phyloP scores from a whole-genome alignment of 306 rosid genomes.

The Corylus avellana region DNA sequence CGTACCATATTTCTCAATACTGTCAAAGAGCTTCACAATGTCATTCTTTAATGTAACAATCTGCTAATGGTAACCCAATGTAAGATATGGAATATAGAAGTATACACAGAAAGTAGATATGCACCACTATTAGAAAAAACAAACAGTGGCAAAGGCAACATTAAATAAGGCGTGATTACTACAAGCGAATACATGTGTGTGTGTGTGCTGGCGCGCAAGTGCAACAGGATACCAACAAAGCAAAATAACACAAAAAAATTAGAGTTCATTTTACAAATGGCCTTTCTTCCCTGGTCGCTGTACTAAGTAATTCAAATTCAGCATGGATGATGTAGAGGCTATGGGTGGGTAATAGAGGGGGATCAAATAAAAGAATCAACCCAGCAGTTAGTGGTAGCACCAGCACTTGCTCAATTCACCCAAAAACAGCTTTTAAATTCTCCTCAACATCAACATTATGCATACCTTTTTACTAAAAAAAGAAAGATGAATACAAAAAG shows the following conservation, averaged over 20 bases:
- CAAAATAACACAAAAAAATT: not conserved
- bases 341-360: not conserved
- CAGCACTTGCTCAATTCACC: not conserved
- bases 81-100: conserved; percentile 29
- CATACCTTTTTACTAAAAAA: not conserved
- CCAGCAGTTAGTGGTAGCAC: not conserved
- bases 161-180: not conserved
- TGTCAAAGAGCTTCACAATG: conserved; percentile 89
- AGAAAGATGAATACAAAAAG: not conserved
- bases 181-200: not conserved
- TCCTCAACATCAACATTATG: not conserved
- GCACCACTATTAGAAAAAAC: conserved; percentile 17
- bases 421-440: not conserved
- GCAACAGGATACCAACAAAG: not conserved
- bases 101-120: not conserved
- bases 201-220: not conserved
- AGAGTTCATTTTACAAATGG: not conserved
- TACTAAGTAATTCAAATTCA: not conserved
- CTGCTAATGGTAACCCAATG: conserved; percentile 48
- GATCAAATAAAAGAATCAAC: not conserved
- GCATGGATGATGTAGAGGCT: not conserved
- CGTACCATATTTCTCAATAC: conserved; percentile 95
- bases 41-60: conserved; percentile 72
- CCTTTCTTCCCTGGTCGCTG: not conserved
- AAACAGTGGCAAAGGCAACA: not conserved